A percentile compares a stretch with the other conserved stretches of the same genome.
phyloP scores from a whole-genome alignment of 805 yeast species.

The Cyberlindnera xylosilytica region DNA sequence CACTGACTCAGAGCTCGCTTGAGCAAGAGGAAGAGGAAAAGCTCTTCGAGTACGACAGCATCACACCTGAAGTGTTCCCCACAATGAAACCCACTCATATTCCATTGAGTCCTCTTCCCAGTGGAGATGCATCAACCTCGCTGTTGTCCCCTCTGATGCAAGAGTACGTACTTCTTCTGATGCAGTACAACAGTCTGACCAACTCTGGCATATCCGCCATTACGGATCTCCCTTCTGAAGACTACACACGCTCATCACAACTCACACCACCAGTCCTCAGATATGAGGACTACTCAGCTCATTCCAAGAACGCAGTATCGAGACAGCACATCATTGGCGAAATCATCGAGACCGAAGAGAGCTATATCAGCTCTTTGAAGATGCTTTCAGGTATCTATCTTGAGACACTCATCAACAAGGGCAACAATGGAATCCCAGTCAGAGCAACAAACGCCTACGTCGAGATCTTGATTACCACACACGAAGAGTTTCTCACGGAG shows the following conservation, averaged over 20 bases:
- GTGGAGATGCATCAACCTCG: not conserved
- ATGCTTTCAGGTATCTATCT: conserved; percentile 43
- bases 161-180: not conserved
- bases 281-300: conserved; percentile 16
- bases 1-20: too few relatives aligned
- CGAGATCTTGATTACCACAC: conserved; percentile 31
- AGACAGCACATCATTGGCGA: conserved; percentile 41
- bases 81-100: not conserved
- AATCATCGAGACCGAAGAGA: conserved; percentile 44
- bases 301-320: conserved; percentile 16
- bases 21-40: too few relatives aligned
- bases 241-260: conserved; percentile 20
- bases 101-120: not conserved
- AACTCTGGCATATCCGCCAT: not conserved
- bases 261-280: conserved; percentile 17
- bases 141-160: not conserved
- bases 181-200: not conserved
- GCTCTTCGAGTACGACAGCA: too few relatives aligned
- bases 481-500: conserved; percentile 29
- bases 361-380: conserved; percentile 43
- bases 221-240: not conserved
- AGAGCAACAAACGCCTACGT: conserved; percentile 31
- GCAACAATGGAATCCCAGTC: conserved; percentile 34
- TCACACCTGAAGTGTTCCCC: not conserved
- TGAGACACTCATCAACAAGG: conserved; percentile 33